Conservation (phyloP, 495 filamentous ascomycete genomes). For the Penicillium canariense region DNA sequence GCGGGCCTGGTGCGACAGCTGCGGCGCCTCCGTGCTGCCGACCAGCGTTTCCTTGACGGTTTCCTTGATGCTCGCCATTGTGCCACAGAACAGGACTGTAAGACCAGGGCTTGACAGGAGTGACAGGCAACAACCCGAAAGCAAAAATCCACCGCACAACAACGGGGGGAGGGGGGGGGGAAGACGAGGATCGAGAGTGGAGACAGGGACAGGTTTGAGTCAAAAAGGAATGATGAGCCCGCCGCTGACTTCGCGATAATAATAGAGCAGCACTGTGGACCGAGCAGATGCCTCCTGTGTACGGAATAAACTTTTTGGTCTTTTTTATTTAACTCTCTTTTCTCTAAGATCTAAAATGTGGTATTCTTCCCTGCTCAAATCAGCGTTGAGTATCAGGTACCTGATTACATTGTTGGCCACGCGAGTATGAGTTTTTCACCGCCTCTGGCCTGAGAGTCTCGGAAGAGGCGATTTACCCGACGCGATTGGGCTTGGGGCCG, state of each 20-base stretch:
- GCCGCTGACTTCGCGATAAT: conserved; percentile 9
- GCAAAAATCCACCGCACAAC: conserved; percentile 16
- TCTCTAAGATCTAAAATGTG: background rate
- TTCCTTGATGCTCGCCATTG: conserved; percentile 60
- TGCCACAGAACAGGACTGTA: conserved; percentile 22
- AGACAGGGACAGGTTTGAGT: conserved; percentile 23
- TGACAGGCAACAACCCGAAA: conserved; percentile 6
- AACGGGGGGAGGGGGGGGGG: conserved; percentile 17
- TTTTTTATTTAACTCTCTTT: background rate
- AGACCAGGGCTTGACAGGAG: conserved; percentile 1
- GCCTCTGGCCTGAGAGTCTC: conserved; percentile 3
- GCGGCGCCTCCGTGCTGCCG: conserved; percentile 58
- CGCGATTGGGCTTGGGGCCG: conserved; percentile 19
- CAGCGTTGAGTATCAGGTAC: no score
- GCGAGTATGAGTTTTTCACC: conserved; percentile 22
- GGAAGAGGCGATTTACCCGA: conserved; percentile 24
- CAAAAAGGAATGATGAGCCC: conserved; percentile 27
- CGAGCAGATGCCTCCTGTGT: no score
- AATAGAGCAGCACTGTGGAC: conserved; percentile 3
- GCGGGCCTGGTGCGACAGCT: conserved; percentile 67
- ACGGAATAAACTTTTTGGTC: background rate
- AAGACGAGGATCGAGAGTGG: conserved; percentile 16
- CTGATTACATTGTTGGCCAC: conserved; percentile 22
- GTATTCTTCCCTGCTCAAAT: background rate
- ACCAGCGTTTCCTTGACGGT: conserved; percentile 75